Percentiles rank a stretch among this genome's conserved stretches.
phyloP scores from a whole-genome alignment of 768 basidiomycete genomes.

The Boletus speciosus region DNA sequence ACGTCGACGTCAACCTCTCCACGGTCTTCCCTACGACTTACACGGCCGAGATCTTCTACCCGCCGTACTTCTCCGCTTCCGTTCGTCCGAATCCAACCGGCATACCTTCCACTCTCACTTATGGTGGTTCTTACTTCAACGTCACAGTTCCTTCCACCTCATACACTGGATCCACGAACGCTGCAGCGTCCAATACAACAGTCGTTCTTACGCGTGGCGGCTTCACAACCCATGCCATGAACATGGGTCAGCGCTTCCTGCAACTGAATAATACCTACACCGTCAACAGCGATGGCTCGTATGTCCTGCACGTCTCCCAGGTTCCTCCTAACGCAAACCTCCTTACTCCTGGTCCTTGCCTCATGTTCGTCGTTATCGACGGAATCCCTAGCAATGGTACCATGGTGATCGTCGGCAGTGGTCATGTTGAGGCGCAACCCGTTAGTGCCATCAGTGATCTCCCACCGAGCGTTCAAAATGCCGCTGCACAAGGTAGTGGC shows the following conservation, averaged over 20 bases:
- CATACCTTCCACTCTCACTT: constrained; percentile 70
- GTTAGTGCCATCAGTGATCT: constrained; percentile 25
- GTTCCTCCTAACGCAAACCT: constrained; percentile 81
- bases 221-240: constrained; percentile 84
- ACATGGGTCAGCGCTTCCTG: constrained; percentile 83
- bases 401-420: constrained; percentile 75
- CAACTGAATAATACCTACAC: constrained; percentile 87
- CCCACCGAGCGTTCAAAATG: constrained; percentile 40
- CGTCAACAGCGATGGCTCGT: constrained; percentile 71
- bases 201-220: constrained; percentile 83
- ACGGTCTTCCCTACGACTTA: constrained; percentile 76
- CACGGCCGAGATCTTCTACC: constrained; percentile 86
- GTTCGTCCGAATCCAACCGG: constrained; percentile 68
- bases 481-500: constrained; percentile 37
- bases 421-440: constrained; percentile 70
- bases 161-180: constrained; percentile 63
- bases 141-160: constrained; percentile 63
- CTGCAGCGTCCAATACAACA: constrained; percentile 69
- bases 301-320: constrained; percentile 78
- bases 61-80: constrained; percentile 74
- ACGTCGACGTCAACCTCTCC: constrained; percentile 72
- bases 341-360: constrained; percentile 86
- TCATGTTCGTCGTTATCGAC: constrained; percentile 78
- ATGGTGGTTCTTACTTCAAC: constrained; percentile 83
- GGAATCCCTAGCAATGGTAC: constrained; percentile 84